Percentiles rank a stretch among this genome's conserved stretches.
phyloP scores from a whole-genome alignment of 176 grass and related monocot species.

The Zea mays region DNA sequence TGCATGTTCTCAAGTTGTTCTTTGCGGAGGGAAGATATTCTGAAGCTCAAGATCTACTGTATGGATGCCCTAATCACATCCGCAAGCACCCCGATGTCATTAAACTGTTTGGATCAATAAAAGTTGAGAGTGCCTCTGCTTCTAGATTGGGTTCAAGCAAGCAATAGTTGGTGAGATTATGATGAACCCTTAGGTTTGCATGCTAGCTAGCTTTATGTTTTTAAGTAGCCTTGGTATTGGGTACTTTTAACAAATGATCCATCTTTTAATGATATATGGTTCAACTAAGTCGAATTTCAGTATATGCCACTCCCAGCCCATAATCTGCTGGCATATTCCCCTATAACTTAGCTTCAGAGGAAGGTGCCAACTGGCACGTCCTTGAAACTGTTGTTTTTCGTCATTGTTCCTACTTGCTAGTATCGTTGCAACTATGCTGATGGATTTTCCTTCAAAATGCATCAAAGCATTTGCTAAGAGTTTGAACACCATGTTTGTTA shows the following conservation, averaged over 20 bases:
- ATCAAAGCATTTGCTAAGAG: neutral
- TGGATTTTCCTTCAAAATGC: neutral
- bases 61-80: slow-evolving; percentile 78
- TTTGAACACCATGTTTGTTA: slow-evolving; percentile 1
- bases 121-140: slow-evolving; percentile 41
- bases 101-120: slow-evolving; percentile 64
- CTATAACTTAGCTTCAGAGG: neutral
- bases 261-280: neutral
- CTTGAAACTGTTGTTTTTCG: neutral
- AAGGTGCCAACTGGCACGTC: neutral
- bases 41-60: slow-evolving; percentile 82
- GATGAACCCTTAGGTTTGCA: slow-evolving; percentile 12
- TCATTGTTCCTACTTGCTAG: neutral
- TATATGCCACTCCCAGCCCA: neutral
- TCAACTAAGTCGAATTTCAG: neutral
- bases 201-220: slow-evolving; percentile 12
- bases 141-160: slow-evolving; percentile 33
- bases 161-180: slow-evolving; percentile 29
- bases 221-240: slow-evolving; percentile 21
- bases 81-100: slow-evolving; percentile 56
- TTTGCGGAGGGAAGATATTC: slow-evolving; percentile 71
- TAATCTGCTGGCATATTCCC: neutral
- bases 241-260: slow-evolving; percentile 6
- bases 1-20: slow-evolving; percentile 71
- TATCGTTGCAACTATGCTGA: neutral